These are phyloP conservation scores for Dimargaris cristalligena DNA, from an alignment of 192 early-diverging fungal genomes.

Conservation along the genomic window DNA sequence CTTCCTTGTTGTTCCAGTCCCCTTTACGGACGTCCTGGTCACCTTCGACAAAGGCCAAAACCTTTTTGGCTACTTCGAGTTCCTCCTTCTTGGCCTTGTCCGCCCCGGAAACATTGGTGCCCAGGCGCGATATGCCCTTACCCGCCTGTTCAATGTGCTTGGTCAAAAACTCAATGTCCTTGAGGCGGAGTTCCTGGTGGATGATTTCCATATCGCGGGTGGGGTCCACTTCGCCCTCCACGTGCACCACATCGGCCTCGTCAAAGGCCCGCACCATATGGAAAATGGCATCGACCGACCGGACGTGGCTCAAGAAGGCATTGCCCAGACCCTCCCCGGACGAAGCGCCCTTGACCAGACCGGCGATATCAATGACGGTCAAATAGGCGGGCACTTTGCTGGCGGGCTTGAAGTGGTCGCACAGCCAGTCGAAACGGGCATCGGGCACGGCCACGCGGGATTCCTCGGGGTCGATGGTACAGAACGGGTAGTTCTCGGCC, in stretches of 20 bases:
- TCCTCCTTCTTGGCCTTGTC: slow-evolving; percentile 90
- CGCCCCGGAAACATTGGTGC: slow-evolving; percentile 55
- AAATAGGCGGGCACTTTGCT: slow-evolving; percentile 60
- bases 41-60: slow-evolving; percentile 57
- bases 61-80: slow-evolving; percentile 49
- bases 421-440: slow-evolving; percentile 69
- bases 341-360: slow-evolving; percentile 83
- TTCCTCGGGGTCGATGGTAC: slow-evolving; percentile 88
- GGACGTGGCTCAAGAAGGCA: slow-evolving; percentile 86
- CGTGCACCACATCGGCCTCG: slow-evolving; percentile 87
- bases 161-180: slow-evolving; percentile 73
- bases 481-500: slow-evolving; percentile 96
- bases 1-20: slow-evolving; percentile 81
- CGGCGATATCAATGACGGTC: slow-evolving; percentile 94
- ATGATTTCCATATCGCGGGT: slow-evolving; percentile 87
- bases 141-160: slow-evolving; percentile 52
- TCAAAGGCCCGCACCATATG: slow-evolving; percentile 80
- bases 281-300: slow-evolving; percentile 69
- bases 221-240: slow-evolving; percentile 79
- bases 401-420: slow-evolving; percentile 44
- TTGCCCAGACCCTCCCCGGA: slow-evolving; percentile 73
- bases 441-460: slow-evolving; percentile 86
- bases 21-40: slow-evolving; percentile 81
- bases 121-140: slow-evolving; percentile 50
- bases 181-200: slow-evolving; percentile 83